phyloP scores from a whole-genome alignment of 2,329 filamentous ascomycete genomes.

The Colletotrichum sp. region DNA sequence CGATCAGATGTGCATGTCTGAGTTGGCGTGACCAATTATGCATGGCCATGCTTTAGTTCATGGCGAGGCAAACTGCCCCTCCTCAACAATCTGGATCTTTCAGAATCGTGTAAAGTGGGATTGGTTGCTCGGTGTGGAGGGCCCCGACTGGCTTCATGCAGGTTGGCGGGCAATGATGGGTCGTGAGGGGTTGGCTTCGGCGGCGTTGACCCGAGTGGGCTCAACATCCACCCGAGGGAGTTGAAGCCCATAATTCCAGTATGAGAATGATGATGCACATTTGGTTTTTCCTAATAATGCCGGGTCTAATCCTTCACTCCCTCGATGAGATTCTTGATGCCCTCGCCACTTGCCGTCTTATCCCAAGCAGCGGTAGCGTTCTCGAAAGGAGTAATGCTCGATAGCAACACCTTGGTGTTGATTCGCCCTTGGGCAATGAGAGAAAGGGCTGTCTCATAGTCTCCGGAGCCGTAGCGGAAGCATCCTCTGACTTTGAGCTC shows the following conservation, averaged over 20 bases:
- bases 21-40: background rate
- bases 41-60: background rate
- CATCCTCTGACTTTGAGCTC: background rate
- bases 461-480: background rate
- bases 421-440: background rate
- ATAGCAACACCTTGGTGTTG: background rate
- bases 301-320: background rate
- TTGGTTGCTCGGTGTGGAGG: background rate
- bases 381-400: conserved; percentile 18
- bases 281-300: fast-evolving
- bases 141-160: background rate
- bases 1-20: background rate
- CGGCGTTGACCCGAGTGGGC: background rate
- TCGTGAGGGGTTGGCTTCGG: background rate
- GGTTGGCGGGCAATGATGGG: background rate
- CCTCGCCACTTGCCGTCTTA: conserved; percentile 19
- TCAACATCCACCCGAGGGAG: background rate
- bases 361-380: conserved; percentile 22
- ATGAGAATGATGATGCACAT: background rate
- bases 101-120: background rate
- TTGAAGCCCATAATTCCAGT: background rate
- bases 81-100: background rate
- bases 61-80: background rate
- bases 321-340: conserved; percentile 24
- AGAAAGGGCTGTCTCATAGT: background rate